A percentile compares a stretch with the other conserved stretches of the same genome.
Conservation (phyloP, 2,329 filamentous ascomycete species). For the Cercospora sp. region DNA sequence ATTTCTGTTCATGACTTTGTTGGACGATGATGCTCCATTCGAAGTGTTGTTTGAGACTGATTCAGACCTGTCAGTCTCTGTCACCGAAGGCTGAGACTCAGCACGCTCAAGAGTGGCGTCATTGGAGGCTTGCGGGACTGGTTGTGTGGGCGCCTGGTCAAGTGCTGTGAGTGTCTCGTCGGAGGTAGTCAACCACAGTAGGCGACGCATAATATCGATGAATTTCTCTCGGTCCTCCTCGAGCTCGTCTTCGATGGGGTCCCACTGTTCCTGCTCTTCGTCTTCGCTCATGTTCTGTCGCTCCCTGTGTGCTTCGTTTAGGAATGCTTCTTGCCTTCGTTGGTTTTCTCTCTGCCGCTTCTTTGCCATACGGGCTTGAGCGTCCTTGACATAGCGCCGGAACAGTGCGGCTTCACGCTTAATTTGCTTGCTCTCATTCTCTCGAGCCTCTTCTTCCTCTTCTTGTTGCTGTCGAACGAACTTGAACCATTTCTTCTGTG, state of each 20-base stretch:
- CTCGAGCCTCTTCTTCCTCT: constrained; percentile 47
- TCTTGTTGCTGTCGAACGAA: constrained; percentile 50
- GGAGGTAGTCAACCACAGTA: constrained; percentile 48
- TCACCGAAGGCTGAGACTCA: background rate
- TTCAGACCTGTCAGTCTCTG: background rate
- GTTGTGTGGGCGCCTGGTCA: background rate
- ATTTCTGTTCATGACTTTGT: constrained; percentile 52
- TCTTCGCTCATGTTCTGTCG: constrained; percentile 39
- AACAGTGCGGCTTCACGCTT: constrained; percentile 53
- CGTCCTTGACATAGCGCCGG: constrained; percentile 49
- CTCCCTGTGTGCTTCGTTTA: constrained; percentile 48
- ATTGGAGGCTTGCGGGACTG: background rate
- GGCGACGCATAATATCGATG: constrained; percentile 48
- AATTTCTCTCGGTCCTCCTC: constrained; percentile 49
- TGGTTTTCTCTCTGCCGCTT: constrained; percentile 46
- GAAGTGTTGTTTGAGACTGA: background rate
- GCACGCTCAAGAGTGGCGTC: background rate
- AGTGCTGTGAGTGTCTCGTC: background rate
- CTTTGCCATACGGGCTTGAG: constrained; percentile 44
- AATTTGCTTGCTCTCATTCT: constrained; percentile 53
- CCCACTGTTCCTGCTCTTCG: constrained; percentile 47
- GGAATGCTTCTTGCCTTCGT: constrained; percentile 47
- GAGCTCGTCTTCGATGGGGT: constrained; percentile 51
- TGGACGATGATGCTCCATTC: constrained; percentile 51
- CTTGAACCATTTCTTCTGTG: constrained; percentile 52